These are phyloP conservation scores for Syzygium jambos DNA, from an alignment of 345 rosid species.

Conservation along the genomic window DNA sequence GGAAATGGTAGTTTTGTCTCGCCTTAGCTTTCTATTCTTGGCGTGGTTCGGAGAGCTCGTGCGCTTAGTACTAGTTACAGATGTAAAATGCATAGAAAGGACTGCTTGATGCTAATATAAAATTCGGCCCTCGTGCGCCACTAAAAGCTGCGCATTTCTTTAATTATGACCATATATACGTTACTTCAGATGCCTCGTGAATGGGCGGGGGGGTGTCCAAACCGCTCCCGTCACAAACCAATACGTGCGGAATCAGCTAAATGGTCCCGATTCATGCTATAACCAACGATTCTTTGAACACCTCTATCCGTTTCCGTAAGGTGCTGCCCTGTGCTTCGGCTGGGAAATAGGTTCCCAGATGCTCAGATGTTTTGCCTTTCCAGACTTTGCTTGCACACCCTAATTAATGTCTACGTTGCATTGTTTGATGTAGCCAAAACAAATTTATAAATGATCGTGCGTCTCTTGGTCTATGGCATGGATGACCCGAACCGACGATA, in stretches of 20 bases:
- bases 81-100: no score
- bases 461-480: no score
- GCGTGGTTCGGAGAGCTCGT: no score
- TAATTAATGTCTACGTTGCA: no score
- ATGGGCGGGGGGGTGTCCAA: conserved; percentile 51
- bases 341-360: not conserved
- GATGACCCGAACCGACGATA: no score
- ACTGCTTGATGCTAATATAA: no score
- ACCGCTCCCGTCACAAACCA: conserved; percentile 65
- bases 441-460: no score
- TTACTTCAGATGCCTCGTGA: conserved; percentile 83
- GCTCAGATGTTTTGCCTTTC: not conserved
- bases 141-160: no score
- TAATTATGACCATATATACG: conserved; percentile 38
- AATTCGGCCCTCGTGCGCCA: no score
- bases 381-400: not conserved
- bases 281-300: conserved; percentile 34
- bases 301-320: not conserved
- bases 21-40: no score
- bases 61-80: no score
- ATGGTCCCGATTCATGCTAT: conserved; percentile 71
- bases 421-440: fast-evolving
- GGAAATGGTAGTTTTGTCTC: no score
- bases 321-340: not conserved
- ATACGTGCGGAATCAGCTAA: conserved; percentile 56